These are phyloP conservation scores for Mortierella hygrophila DNA, from an alignment of 192 early-diverging fungal species.

Conservation along the genomic window DNA sequence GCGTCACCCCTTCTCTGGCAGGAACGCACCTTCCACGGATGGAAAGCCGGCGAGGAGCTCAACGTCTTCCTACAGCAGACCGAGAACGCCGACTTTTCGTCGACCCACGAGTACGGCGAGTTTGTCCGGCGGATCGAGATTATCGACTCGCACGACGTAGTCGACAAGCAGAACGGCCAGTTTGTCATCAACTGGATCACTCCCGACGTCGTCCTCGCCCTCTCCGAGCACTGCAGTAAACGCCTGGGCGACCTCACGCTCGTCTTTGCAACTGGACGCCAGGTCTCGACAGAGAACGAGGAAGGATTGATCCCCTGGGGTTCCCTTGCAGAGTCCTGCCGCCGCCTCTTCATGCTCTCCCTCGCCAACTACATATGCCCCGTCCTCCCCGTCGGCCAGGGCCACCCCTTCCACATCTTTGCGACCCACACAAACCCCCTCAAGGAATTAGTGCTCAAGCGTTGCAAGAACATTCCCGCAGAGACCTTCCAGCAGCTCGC, in stretches of 20 bases:
- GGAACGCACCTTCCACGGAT: constrained; percentile 54
- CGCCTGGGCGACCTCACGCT: constrained; percentile 45
- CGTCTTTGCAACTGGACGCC: constrained; percentile 49
- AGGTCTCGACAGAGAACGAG: constrained; percentile 47
- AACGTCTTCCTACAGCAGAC: constrained; percentile 46
- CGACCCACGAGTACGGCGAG: constrained; percentile 55
- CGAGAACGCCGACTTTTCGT: constrained; percentile 55
- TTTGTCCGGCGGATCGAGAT: constrained; percentile 54
- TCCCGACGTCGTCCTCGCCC: constrained; percentile 54
- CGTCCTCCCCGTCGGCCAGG: constrained; percentile 24
- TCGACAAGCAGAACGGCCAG: constrained; percentile 54
- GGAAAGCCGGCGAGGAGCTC: constrained; percentile 56
- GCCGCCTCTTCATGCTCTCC: constrained; percentile 47
- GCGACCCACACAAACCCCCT: constrained; percentile 44
- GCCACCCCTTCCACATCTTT: constrained; percentile 50
- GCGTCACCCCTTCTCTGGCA: constrained; percentile 54
- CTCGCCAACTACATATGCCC: constrained; percentile 55
- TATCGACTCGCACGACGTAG: constrained; percentile 54
- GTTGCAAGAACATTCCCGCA: constrained; percentile 51
- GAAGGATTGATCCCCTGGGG: constrained; percentile 52
- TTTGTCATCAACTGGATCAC: constrained; percentile 58
- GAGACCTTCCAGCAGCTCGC: constrained; percentile 46
- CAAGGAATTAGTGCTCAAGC: constrained; percentile 44
- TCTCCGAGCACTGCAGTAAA: constrained; percentile 52
- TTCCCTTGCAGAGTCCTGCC: constrained; percentile 52